phyloP scores from a whole-genome alignment of 108 stramenopile genomes.

The Skeletonema grethae region DNA sequence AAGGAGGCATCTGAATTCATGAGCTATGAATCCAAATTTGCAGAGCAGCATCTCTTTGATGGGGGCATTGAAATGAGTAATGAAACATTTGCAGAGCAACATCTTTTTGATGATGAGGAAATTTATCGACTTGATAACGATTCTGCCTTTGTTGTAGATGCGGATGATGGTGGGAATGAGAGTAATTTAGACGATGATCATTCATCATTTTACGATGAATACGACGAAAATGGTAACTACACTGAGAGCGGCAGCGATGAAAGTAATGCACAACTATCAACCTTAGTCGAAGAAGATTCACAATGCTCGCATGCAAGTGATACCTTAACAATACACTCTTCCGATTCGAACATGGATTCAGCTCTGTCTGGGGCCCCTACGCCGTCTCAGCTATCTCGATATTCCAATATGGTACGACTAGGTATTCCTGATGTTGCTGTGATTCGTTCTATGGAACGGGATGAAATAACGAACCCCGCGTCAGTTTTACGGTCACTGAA shows the following conservation, averaged over 20 bases:
- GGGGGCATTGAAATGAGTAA: background rate
- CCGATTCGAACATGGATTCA: background rate
- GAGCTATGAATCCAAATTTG: slow-evolving; percentile 14
- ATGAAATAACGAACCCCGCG: slow-evolving; percentile 14
- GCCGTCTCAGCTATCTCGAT: slow-evolving; percentile 28
- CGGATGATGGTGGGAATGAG: slow-evolving; percentile 2
- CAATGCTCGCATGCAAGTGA: slow-evolving; percentile 6
- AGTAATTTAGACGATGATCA: background rate
- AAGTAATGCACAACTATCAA: background rate
- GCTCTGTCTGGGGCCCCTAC: slow-evolving; percentile 11
- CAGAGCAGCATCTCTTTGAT: background rate
- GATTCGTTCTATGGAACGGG: slow-evolving; percentile 45
- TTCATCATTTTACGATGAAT: background rate
- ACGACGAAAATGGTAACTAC: background rate
- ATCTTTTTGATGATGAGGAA: background rate
- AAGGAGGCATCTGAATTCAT: slow-evolving; percentile 7
- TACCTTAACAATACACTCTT: slow-evolving; percentile 2
- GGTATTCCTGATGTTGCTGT: slow-evolving; percentile 45
- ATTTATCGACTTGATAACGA: background rate
- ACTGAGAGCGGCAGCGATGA: background rate
- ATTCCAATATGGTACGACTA: slow-evolving; percentile 43
- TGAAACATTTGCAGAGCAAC: background rate
- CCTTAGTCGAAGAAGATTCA: background rate
- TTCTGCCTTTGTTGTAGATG: background rate
- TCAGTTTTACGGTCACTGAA: slow-evolving; percentile 14